phyloP scores from a whole-genome alignment of 805 yeast genomes.

The Candida silvicultrix region DNA sequence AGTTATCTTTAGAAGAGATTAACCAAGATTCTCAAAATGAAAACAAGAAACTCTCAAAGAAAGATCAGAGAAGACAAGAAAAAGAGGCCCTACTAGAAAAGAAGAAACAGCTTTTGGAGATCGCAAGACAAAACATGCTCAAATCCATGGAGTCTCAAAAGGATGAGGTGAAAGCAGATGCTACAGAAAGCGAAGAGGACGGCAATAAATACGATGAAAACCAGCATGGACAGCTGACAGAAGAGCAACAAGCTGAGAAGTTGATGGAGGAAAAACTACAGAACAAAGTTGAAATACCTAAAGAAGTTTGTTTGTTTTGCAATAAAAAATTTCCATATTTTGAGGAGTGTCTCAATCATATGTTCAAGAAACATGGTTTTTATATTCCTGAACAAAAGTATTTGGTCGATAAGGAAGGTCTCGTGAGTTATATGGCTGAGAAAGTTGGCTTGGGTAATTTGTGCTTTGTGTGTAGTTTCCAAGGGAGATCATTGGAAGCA shows the following conservation, averaged over 20 bases:
- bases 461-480: conserved; percentile 78
- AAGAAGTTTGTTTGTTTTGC: conserved; percentile 51
- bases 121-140: conserved; percentile 33
- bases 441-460: conserved; percentile 89
- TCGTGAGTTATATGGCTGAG: conserved; percentile 75
- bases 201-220: too few species aligned
- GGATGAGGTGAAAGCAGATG: conserved; percentile 1
- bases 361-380: conserved; percentile 76
- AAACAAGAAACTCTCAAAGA: conserved; percentile 27
- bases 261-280: conserved; percentile 32
- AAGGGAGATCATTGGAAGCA: conserved; percentile 79
- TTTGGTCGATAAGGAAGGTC: conserved; percentile 64
- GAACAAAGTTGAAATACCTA: conserved; percentile 39
- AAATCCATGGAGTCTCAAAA: conserved; percentile 18
- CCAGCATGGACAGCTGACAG: conserved; percentile 24
- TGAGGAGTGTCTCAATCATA: conserved; percentile 58
- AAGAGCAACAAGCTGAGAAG: conserved; percentile 31
- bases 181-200: conserved; percentile 3
- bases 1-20: conserved; percentile 16
- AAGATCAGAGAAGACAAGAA: conserved; percentile 34
- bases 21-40: conserved; percentile 14
- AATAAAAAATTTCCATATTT: conserved; percentile 36
- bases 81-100: conserved; percentile 36
- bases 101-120: conserved; percentile 32
- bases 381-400: conserved; percentile 81